Evolutionary conservation across 108 stramenopile species (phyloP).

Genomic region (Nitzschia putrida): DNA sequence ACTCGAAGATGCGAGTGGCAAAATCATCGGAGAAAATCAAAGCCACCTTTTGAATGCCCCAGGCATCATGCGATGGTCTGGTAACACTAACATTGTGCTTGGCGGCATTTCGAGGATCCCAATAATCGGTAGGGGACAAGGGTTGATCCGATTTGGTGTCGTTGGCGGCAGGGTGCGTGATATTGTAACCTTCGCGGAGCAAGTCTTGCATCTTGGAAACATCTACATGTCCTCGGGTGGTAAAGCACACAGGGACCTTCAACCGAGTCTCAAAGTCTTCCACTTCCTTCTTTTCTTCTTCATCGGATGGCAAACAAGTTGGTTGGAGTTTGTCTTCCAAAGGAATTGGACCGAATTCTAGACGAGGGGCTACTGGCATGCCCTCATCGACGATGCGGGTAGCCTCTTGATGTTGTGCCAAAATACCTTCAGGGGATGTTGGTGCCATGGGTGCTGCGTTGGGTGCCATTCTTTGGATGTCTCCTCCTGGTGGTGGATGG

Average conservation of each 20-base stretch:
- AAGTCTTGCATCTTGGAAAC: constrained; percentile 60
- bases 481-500: no score
- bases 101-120: constrained; percentile 76
- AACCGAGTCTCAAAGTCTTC: constrained; percentile 8
- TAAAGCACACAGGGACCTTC: constrained; percentile 48
- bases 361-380: constrained; percentile 49
- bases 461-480: neutral
- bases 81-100: constrained; percentile 81
- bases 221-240: constrained; percentile 69
- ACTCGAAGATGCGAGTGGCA: constrained; percentile 76
- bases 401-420: constrained; percentile 70
- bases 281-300: constrained; percentile 24
- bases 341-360: constrained; percentile 67
- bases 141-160: constrained; percentile 12
- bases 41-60: constrained; percentile 96
- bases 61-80: constrained; percentile 92
- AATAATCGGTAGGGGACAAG: constrained; percentile 56
- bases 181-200: constrained; percentile 67
- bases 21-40: constrained; percentile 97
- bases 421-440: constrained; percentile 75
- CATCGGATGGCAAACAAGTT: constrained; percentile 34
- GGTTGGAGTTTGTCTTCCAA: constrained; percentile 54
- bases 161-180: constrained; percentile 5
- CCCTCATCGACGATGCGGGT: constrained; percentile 38
- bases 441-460: constrained; percentile 48